Conservation (phyloP, 2,329 filamentous ascomycete genomes). For the Raffaelea arxii region DNA sequence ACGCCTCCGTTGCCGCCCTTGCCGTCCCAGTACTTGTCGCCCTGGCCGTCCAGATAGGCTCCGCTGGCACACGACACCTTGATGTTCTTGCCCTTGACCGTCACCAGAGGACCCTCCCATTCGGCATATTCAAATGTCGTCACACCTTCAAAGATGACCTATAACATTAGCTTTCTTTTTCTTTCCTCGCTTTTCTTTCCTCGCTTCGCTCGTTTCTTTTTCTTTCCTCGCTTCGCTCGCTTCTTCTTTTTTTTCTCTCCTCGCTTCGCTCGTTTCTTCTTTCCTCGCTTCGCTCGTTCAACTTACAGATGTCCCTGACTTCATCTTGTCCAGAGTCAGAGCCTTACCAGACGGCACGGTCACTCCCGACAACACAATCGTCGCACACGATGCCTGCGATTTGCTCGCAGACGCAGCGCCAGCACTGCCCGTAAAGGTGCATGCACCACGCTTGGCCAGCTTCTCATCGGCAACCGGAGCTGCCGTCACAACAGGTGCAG, state of each 20-base stretch:
- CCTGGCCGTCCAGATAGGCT: slow-evolving; percentile 7
- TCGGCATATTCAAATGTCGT: slow-evolving; percentile 11
- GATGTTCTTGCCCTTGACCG: slow-evolving; percentile 9
- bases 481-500: slow-evolving; percentile 2
- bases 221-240: not conserved
- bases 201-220: not conserved
- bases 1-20: slow-evolving; percentile 50
- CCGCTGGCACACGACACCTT: slow-evolving; percentile 17
- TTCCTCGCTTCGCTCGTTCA: no score
- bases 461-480: not conserved
- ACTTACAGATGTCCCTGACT: slow-evolving; percentile 37
- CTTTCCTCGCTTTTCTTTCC: no score
- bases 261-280: not conserved
- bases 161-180: no score
- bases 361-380: slow-evolving; percentile 42
- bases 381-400: slow-evolving; percentile 33
- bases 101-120: slow-evolving; percentile 8
- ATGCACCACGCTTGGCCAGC: slow-evolving; percentile 6
- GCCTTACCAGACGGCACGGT: slow-evolving; percentile 48
- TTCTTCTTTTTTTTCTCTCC: not conserved
- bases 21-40: slow-evolving; percentile 40
- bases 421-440: slow-evolving; percentile 10
- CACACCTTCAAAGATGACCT: slow-evolving; percentile 32
- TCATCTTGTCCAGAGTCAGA: slow-evolving; percentile 46
- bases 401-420: slow-evolving; percentile 7